A percentile compares a stretch with the other conserved stretches of the same genome.
Evolutionary conservation across 768 basidiomycete species (phyloP).

Genomic region (Hirschioporus abietinus): DNA sequence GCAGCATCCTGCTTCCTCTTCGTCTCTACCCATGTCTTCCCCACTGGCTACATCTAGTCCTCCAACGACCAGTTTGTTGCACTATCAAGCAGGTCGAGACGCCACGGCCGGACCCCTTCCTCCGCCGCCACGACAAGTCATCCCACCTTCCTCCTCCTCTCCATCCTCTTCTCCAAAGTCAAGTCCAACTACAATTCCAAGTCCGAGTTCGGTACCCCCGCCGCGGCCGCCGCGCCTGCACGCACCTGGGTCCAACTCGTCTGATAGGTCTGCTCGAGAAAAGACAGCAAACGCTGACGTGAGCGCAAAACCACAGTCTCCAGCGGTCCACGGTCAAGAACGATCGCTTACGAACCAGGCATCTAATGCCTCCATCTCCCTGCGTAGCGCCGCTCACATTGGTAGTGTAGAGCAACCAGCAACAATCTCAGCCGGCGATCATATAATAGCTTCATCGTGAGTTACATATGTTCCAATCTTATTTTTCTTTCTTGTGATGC

Average conservation of each 20-base stretch:
- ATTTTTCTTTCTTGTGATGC: background rate
- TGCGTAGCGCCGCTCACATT: background rate
- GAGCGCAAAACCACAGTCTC: no score
- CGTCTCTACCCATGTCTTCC: background rate
- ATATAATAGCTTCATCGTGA: background rate
- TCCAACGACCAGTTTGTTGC: constrained; percentile 1
- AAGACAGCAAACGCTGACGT: background rate
- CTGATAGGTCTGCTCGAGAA: constrained; percentile 18
- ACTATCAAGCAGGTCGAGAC: constrained; percentile 41
- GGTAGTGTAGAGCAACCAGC: background rate
- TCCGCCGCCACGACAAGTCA: constrained; percentile 47
- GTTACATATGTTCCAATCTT: background rate
- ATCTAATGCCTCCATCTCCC: background rate
- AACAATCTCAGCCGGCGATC: background rate
- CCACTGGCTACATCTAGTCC: background rate
- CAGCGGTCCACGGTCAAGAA: background rate
- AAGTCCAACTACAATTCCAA: constrained; percentile 16
- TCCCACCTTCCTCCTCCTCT: constrained; percentile 5
- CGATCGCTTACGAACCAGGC: background rate
- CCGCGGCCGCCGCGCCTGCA: constrained; percentile 61
- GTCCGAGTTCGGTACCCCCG: constrained; percentile 41
- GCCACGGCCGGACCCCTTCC: constrained; percentile 71
- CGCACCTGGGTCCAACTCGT: constrained; percentile 34
- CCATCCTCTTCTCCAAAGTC: constrained; percentile 37
- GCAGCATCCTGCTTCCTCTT: background rate